Conservation (phyloP, 176 grass and related monocot genomes). For the Areca catechu region DNA sequence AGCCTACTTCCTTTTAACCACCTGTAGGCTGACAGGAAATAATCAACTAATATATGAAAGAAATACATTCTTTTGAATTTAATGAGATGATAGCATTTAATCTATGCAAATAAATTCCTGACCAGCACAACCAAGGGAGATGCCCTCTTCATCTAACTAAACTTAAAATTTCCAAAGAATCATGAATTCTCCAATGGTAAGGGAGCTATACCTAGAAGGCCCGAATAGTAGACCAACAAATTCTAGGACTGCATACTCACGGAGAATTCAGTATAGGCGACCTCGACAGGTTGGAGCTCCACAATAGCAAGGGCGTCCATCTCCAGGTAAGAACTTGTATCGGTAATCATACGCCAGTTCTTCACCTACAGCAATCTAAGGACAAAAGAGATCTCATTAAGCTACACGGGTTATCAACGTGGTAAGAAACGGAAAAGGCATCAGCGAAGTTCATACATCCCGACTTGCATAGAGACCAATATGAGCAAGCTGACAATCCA, state of each 20-base stretch:
- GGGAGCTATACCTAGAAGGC: background rate
- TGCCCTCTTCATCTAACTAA: background rate
- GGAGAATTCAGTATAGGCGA: constrained; percentile 49
- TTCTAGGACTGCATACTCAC: constrained; percentile 3
- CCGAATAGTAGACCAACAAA: constrained; percentile 9
- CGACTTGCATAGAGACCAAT: constrained; percentile 76
- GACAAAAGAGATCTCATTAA: constrained; percentile 4
- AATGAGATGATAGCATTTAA: no score
- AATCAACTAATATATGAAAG: constrained; percentile 3
- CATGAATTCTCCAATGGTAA: constrained; percentile 5
- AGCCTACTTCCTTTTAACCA: background rate
- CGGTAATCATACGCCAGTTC: constrained; percentile 79
- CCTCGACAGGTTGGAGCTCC: constrained; percentile 61
- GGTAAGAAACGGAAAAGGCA: background rate
- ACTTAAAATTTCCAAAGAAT: constrained; percentile 8
- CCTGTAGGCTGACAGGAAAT: background rate
- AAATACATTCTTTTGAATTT: background rate
- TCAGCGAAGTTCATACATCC: constrained; percentile 41
- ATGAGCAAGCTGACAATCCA: constrained; percentile 76
- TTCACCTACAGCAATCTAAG: constrained; percentile 62
- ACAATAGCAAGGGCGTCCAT: constrained; percentile 57
- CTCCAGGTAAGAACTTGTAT: constrained; percentile 39
- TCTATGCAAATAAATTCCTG: no score
- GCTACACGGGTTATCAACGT: no score
- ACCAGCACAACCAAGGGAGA: background rate